Conservation (phyloP, 176 grass and related monocot species). For the Bolboschoenus planiculmis region DNA sequence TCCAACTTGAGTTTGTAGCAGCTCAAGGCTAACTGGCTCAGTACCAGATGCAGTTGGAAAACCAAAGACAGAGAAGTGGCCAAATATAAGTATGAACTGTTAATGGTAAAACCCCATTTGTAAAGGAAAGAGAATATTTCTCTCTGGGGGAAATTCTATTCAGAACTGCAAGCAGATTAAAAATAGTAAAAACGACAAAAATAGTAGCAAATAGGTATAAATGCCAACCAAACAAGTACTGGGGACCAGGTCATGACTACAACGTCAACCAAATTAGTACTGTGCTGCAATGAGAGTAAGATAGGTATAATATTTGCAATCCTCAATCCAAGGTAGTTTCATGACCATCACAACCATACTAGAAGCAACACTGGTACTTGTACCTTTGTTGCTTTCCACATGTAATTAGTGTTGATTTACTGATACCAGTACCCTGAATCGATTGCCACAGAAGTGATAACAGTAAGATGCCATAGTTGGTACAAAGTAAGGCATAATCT, state of each 20-base stretch:
- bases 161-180: not conserved
- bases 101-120: not conserved
- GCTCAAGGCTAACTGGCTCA: not conserved
- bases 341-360: not conserved
- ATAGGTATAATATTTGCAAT: not conserved
- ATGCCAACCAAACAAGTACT: not conserved
- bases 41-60: not conserved
- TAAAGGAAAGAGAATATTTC: not conserved
- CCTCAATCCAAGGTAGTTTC: not conserved
- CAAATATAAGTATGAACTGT: not conserved
- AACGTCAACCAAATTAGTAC: not conserved
- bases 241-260: not conserved
- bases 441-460: not conserved
- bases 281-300: not conserved
- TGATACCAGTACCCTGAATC: not conserved
- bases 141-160: not conserved
- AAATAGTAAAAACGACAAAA: not conserved
- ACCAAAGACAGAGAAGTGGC: not conserved
- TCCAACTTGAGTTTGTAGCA: not conserved
- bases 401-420: not conserved
- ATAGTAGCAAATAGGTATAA: not conserved
- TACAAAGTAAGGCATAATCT: not conserved
- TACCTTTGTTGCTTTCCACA: not conserved
- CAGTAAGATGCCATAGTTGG: not conserved
- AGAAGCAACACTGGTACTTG: not conserved